These are phyloP conservation scores for Naematelia encephala DNA, from an alignment of 768 basidiomycete species.

Conservation along the genomic window DNA sequence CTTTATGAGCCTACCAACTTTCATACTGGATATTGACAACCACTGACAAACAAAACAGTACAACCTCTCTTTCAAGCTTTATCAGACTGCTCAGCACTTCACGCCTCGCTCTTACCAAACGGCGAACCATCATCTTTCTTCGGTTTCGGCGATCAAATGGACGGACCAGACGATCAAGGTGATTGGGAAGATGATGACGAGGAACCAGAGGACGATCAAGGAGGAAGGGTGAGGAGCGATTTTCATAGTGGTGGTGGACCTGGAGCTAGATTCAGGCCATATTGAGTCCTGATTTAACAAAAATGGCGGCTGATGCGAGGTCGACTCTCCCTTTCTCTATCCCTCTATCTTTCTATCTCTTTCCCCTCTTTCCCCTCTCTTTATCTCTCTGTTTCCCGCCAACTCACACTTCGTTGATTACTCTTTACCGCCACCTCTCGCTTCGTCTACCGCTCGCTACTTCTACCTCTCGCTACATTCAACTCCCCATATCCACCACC, in stretches of 20 bases:
- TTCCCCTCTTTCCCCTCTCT: not conserved
- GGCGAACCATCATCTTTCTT: conserved; percentile 38
- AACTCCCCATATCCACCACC: too few relatives aligned
- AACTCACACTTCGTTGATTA: not conserved
- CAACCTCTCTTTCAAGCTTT: conserved; percentile 39
- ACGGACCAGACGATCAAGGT: conserved; percentile 11
- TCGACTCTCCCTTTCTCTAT: not conserved
- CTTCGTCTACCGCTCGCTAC: too few relatives aligned
- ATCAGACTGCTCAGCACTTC: conserved; percentile 40
- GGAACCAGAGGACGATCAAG: conserved; percentile 20
- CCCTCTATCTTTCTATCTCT: not conserved
- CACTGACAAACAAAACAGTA: conserved; percentile 21
- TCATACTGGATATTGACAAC: not conserved
- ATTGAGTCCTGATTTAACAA: conserved; percentile 10
- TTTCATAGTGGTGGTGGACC: conserved; percentile 46
- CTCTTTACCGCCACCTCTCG: too few relatives aligned
- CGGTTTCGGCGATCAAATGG: conserved; percentile 21
- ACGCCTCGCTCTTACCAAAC: conserved; percentile 29
- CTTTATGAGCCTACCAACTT: too few relatives aligned
- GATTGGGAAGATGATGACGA: conserved; percentile 21
- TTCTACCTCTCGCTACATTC: not conserved
- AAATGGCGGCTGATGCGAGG: not conserved
- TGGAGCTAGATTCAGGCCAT: conserved; percentile 40
- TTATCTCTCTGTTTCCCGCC: not conserved
- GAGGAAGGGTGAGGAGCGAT: conserved; percentile 45